Conservation (phyloP, 2,329 filamentous ascomycete species). For the Gaeumannomyces tritici region DNA sequence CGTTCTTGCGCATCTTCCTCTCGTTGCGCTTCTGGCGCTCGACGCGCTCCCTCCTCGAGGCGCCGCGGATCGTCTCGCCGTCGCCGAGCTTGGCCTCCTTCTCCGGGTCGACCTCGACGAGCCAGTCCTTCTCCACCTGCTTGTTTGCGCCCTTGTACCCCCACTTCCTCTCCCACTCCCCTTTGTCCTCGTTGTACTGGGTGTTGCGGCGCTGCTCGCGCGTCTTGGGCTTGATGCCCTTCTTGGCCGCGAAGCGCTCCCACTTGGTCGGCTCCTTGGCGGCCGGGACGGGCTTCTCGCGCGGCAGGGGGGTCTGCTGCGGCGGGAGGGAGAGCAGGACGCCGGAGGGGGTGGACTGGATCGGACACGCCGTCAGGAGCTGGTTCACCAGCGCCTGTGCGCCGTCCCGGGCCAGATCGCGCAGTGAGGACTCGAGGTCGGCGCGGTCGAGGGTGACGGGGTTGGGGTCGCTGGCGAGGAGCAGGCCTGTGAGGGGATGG, state of each 20-base stretch:
- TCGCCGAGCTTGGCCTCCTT: conserved; percentile 55
- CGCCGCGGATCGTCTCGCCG: conserved; percentile 50
- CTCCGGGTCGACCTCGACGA: conserved; percentile 83
- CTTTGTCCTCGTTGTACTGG: conserved; percentile 72
- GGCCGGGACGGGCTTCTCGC: conserved; percentile 83
- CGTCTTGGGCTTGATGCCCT: conserved; percentile 87
- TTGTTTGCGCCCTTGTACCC: conserved; percentile 89
- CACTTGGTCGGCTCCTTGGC: conserved; percentile 83
- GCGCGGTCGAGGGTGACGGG: conserved; percentile 51
- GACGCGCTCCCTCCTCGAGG: conserved; percentile 52
- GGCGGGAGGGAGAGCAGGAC: conserved; percentile 73
- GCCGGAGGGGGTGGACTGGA: conserved; percentile 57
- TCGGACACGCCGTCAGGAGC: conserved; percentile 78
- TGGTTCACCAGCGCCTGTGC: conserved; percentile 91
- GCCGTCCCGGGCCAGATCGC: conserved; percentile 72
- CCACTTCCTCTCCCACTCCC: conserved; percentile 91
- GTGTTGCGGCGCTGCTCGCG: conserved; percentile 66
- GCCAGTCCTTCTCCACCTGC: conserved; percentile 72
- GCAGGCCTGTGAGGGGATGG: conserved; percentile 39
- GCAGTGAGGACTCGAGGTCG: conserved; percentile 57
- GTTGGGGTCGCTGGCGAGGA: conserved; percentile 81
- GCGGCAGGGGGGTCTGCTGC: conserved; percentile 62
- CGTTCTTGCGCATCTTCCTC: conserved; percentile 58
- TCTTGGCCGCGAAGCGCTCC: conserved; percentile 93
- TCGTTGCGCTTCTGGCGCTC: conserved; percentile 66